Conservation (phyloP, 306 rosid species). For the Hippophae gyantsensis region DNA sequence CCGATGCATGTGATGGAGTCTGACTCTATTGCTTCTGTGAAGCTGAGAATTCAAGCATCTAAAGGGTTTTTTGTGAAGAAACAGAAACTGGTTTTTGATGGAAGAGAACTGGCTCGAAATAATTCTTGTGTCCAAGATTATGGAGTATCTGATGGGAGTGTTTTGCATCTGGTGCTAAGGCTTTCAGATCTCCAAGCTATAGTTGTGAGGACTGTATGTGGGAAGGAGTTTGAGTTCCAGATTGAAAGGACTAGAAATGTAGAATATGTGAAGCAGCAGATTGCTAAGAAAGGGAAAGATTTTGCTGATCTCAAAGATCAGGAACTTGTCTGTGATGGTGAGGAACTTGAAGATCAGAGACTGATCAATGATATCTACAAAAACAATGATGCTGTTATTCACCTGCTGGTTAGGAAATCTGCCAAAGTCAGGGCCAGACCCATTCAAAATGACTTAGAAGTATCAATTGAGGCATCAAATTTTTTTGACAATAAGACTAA, state of each 20-base stretch:
- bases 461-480: slow-evolving; percentile 46
- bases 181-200: slow-evolving; percentile 60
- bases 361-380: slow-evolving; percentile 56
- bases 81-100: slow-evolving; percentile 60
- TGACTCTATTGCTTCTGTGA: slow-evolving; percentile 67
- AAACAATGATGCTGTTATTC: slow-evolving; percentile 40
- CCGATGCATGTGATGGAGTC: slow-evolving; percentile 58
- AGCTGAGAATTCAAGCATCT: slow-evolving; percentile 58
- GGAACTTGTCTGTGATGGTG: slow-evolving; percentile 55
- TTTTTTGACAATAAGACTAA: slow-evolving; percentile 16
- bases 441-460: slow-evolving; percentile 45
- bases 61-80: slow-evolving; percentile 56
- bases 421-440: slow-evolving; percentile 55
- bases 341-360: slow-evolving; percentile 70
- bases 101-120: slow-evolving; percentile 62
- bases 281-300: slow-evolving; percentile 43
- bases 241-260: slow-evolving; percentile 64
- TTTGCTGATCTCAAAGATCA: slow-evolving; percentile 46
- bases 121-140: slow-evolving; percentile 51
- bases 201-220: slow-evolving; percentile 49
- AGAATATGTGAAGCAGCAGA: slow-evolving; percentile 60
- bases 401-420: slow-evolving; percentile 48
- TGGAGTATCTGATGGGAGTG: slow-evolving; percentile 61
- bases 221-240: slow-evolving; percentile 54
- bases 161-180: slow-evolving; percentile 54